Evolutionary conservation across 2,329 filamentous ascomycete species (phyloP), one percentile per base, ranked within the genome.

Genomic region (Verticillium zaregamsianum): DNA sequence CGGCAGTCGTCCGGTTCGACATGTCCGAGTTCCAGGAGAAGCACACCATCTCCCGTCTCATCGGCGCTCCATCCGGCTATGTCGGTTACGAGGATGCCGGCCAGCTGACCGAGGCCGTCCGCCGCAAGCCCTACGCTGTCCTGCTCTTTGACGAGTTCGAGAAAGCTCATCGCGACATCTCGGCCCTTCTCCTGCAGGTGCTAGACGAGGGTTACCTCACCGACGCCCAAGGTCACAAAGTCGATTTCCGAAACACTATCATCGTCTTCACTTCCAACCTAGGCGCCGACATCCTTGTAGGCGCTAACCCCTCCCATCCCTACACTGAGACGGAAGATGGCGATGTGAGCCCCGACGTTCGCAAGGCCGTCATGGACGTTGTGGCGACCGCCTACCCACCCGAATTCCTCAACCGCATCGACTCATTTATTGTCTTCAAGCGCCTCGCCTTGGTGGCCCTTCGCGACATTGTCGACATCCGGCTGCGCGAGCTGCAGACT

Each of bases 11-110:
- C 37, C 86, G 95, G 37, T 98, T 98, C 75, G 95, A 98, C 75
- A 98, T 98, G 95, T 92, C 88, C 69, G 95, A 99, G 72, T 98
- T 97, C 74, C 93, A 96, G 72, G 95, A 98, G 73, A 97, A 96
- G 75, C 94, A 98, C 72, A 98, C 95, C 3, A 91, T 98, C 61
- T 96, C 92, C 32, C 86, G 94, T 20, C 84, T 98, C 35, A 97
- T 98, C 67, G 95, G 95, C 55, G 90, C 91, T 3, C 95, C 95
- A 0, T 94, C 95, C 6, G 94, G 94, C 25, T 98, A 98, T 71
- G 91, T 98, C 31, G 95, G 95, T 11, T 98, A 98, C 71, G 95
- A 99, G 56, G 95, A 98, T 71, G 93, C 94, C 4, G 95, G 95
- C 0, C 95, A 98, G 76, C 83, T 99, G 12, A 98, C 95, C 1